Evolutionary conservation across 2,329 filamentous ascomycete species (phyloP).

Genomic region (Paradendryphiella salina): DNA sequence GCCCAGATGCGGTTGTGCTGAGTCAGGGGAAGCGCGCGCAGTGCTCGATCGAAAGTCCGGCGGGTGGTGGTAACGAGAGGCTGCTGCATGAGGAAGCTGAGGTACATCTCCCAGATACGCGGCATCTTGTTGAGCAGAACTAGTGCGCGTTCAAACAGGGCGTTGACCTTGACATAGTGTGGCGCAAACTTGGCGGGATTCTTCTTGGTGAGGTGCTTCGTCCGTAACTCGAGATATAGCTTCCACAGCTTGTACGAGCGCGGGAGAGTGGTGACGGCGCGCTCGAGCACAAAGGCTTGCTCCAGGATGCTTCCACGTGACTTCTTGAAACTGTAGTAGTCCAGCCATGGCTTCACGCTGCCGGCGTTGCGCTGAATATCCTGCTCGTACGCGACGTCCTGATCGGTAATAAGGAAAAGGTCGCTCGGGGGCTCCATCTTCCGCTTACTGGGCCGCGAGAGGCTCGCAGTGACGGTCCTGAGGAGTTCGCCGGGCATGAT

Average conservation of each 20-base stretch:
- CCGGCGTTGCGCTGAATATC: constrained; percentile 84
- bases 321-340: constrained; percentile 88
- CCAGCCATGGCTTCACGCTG: constrained; percentile 90
- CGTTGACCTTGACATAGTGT: constrained; percentile 92
- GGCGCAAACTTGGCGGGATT: constrained; percentile 78
- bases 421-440: constrained; percentile 43
- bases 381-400: constrained; percentile 95
- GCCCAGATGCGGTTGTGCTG: constrained; percentile 97
- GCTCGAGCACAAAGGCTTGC: constrained; percentile 85
- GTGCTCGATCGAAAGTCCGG: constrained; percentile 85
- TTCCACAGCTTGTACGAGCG: constrained; percentile 99
- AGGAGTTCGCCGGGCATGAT: constrained; percentile 53
- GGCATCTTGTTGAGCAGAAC: constrained; percentile 99
- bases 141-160: constrained; percentile 88
- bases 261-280: constrained; percentile 85
- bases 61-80: constrained; percentile 87
- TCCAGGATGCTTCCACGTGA: constrained; percentile 83
- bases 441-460: constrained; percentile 43
- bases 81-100: constrained; percentile 85
- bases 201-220: constrained; percentile 76
- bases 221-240: constrained; percentile 86
- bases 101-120: constrained; percentile 96
- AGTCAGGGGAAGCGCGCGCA: constrained; percentile 87
- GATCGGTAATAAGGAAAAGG: constrained; percentile 65
- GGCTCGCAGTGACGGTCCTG: constrained; percentile 42